Percentiles rank a stretch among this genome's conserved stretches.
Conservation (phyloP, 129 eudicot genomes). For the Escallonia rubra region DNA sequence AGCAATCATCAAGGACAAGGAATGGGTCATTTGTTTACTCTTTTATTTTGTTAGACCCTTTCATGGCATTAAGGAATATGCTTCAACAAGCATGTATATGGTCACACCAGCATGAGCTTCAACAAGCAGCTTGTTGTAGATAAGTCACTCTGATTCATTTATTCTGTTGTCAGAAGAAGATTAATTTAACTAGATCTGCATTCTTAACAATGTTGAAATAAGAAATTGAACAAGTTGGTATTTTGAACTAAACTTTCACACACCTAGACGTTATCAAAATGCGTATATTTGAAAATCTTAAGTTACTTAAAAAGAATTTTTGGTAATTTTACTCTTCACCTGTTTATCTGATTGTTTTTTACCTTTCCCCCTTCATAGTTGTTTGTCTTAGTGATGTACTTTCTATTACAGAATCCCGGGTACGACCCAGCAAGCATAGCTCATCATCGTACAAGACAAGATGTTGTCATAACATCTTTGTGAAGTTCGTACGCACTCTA, state of each 20-base stretch:
- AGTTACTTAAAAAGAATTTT: neutral
- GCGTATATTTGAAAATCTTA: neutral
- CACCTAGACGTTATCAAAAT: neutral
- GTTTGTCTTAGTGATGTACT: neutral
- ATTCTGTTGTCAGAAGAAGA: too few relatives aligned
- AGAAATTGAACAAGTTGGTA: neutral
- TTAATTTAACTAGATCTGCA: too few relatives aligned
- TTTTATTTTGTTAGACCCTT: too few relatives aligned
- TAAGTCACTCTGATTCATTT: neutral
- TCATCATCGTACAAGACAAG: conserved; percentile 56
- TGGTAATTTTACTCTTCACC: conserved; percentile 2
- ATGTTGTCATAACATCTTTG: conserved; percentile 23
- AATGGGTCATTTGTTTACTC: too few relatives aligned
- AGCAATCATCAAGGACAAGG: too few relatives aligned
- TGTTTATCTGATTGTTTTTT: neutral
- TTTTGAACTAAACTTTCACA: neutral
- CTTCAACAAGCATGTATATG: too few relatives aligned
- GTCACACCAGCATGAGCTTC: too few relatives aligned
- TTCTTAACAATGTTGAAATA: too few relatives aligned
- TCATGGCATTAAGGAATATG: too few relatives aligned
- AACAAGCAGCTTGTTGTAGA: neutral
- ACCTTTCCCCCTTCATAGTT: conserved; percentile 1
- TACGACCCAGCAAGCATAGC: conserved; percentile 42
- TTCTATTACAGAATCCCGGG: conserved; percentile 46
- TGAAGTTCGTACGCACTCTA: too few relatives aligned